A percentile compares a stretch with the other conserved stretches of the same genome.
Evolutionary conservation across 2,329 filamentous ascomycete species (phyloP).

Genomic region (Aspergillus sp.): DNA sequence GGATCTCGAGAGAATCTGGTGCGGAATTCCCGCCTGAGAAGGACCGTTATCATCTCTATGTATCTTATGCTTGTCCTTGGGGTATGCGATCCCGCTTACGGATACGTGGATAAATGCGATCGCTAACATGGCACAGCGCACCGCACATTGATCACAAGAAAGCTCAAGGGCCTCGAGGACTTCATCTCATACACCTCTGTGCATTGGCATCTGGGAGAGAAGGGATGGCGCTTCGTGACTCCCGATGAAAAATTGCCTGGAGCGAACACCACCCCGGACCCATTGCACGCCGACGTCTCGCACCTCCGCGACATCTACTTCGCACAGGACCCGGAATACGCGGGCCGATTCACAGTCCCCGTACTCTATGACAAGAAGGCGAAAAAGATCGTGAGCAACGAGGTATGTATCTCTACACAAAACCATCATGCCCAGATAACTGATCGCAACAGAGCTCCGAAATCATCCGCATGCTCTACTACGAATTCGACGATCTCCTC

Average conservation of each 20-base stretch:
- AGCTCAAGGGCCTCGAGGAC: slow-evolving; percentile 86
- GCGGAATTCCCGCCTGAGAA: slow-evolving; percentile 78
- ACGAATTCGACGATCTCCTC: slow-evolving; percentile 68
- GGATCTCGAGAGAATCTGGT: slow-evolving; percentile 63
- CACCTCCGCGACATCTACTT: slow-evolving; percentile 78
- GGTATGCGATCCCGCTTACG: slow-evolving; percentile 32
- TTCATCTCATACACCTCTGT: slow-evolving; percentile 74
- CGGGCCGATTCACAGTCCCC: slow-evolving; percentile 79
- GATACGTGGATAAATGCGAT: background rate
- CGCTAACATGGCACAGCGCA: slow-evolving; percentile 52
- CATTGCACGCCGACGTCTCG: slow-evolving; percentile 60
- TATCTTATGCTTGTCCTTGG: slow-evolving; percentile 93
- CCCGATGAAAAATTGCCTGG: slow-evolving; percentile 54
- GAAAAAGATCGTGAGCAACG: slow-evolving; percentile 78
- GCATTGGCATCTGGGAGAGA: slow-evolving; percentile 78
- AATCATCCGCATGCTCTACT: slow-evolving; percentile 85
- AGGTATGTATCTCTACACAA: slow-evolving; percentile 43
- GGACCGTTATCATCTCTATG: slow-evolving; percentile 87
- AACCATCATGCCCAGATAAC: background rate
- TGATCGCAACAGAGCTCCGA: slow-evolving; percentile 53
- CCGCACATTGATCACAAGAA: slow-evolving; percentile 76
- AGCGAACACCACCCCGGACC: slow-evolving; percentile 48
- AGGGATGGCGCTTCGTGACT: slow-evolving; percentile 78
- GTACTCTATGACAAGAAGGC: slow-evolving; percentile 66
- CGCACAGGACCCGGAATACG: slow-evolving; percentile 62